These are phyloP conservation scores for Alloteropsis semialata DNA, from an alignment of 176 grass and related monocot species.

Conservation along the genomic window DNA sequence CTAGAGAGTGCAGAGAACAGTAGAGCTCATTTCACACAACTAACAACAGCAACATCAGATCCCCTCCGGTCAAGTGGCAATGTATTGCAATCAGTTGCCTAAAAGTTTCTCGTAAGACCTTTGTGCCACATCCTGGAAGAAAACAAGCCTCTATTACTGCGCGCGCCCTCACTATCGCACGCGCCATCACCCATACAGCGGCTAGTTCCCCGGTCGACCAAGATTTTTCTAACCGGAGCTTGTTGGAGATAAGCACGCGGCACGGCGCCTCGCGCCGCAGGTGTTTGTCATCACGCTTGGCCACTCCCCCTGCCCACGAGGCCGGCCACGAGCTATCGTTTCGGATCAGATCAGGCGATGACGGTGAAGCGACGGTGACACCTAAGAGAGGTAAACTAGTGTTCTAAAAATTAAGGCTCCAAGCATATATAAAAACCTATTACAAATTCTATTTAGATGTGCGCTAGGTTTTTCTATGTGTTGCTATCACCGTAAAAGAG, in stretches of 20 bases:
- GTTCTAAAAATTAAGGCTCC: too few relatives aligned
- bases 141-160: not conserved
- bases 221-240: conserved; percentile 11
- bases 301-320: not conserved
- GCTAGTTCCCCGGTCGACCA: not conserved
- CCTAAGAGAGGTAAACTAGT: too few relatives aligned
- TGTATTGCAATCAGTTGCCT: not conserved
- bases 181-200: not conserved
- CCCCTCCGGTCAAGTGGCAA: not conserved
- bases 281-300: not conserved
- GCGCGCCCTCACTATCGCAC: too few relatives aligned
- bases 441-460: too few relatives aligned
- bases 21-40: not conserved
- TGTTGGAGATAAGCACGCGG: not conserved
- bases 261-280: not conserved
- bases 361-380: too few relatives aligned
- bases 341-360: not conserved
- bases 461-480: too few relatives aligned
- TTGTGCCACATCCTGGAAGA: not conserved
- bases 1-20: not conserved
- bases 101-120: not conserved
- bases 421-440: too few relatives aligned
- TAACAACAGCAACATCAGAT: not conserved
- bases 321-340: too few relatives aligned
- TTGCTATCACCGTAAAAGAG: too few relatives aligned